Conservation (phyloP, 2,329 filamentous ascomycete species). For the Aspergillus spinulosporus region DNA sequence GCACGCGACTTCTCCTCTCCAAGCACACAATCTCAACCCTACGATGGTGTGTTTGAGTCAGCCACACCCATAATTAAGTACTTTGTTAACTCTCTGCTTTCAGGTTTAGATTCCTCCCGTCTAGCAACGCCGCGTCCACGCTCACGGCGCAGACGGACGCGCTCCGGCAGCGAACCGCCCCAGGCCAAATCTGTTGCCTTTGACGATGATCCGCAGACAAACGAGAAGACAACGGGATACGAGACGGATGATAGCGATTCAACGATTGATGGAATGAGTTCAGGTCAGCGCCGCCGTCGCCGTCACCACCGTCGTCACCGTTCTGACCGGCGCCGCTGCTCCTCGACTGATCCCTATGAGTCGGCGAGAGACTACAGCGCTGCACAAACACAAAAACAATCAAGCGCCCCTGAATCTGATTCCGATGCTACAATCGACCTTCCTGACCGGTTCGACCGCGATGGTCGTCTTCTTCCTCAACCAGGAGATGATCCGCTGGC, state of each 20-base stretch:
- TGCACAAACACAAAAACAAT: neutral
- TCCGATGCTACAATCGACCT: constrained; percentile 49
- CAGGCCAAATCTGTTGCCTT: constrained; percentile 39
- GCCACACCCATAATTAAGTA: constrained; percentile 7
- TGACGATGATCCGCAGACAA: constrained; percentile 24
- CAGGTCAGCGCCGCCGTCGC: constrained; percentile 16
- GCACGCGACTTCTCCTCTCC: constrained; percentile 35
- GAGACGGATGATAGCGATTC: constrained; percentile 47
- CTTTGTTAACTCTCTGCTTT: constrained; percentile 16
- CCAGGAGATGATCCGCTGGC: constrained; percentile 35
- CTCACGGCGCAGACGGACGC: constrained; percentile 16
- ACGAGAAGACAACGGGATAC: constrained; percentile 34
- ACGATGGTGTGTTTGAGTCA: constrained; percentile 46
- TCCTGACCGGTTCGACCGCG: constrained; percentile 45
- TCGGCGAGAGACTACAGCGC: neutral
- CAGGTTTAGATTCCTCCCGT: constrained; percentile 24
- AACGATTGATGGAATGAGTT: constrained; percentile 29
- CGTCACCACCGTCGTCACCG: constrained; percentile 20
- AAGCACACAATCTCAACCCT: constrained; percentile 38
- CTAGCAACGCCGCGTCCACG: constrained; percentile 13
- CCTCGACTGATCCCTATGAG: constrained; percentile 24
- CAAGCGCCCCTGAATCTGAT: constrained; percentile 27
- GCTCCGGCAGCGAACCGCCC: constrained; percentile 26
- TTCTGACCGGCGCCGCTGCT: constrained; percentile 24
- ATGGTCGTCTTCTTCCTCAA: constrained; percentile 40